Percentiles rank a stretch among this genome's conserved stretches.
These are phyloP conservation scores for Leptosphaerulina australis DNA, from an alignment of 2,329 filamentous ascomycete species.

Conservation along the genomic window DNA sequence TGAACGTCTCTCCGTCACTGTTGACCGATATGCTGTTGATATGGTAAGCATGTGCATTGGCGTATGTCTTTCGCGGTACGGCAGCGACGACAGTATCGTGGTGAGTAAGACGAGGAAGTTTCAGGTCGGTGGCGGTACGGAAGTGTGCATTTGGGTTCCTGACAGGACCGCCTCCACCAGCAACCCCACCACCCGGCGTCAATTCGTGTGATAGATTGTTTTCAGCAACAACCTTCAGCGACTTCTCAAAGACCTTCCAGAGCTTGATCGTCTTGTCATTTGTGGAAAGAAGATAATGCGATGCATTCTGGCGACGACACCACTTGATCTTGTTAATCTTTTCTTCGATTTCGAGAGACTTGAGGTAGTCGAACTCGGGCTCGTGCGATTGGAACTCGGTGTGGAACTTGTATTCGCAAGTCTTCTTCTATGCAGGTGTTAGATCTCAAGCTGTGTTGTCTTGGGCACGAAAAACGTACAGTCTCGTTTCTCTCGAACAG, in stretches of 20 bases:
- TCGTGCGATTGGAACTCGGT: slow-evolving; percentile 99
- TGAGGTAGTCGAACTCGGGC: slow-evolving; percentile 98
- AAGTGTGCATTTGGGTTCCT: slow-evolving; percentile 77
- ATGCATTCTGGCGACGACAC: slow-evolving; percentile 97
- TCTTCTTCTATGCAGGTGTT: slow-evolving; percentile 79
- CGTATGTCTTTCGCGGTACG: slow-evolving; percentile 93
- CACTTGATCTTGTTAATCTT: slow-evolving; percentile 99
- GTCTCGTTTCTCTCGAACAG: slow-evolving; percentile 95
- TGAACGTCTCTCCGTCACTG: slow-evolving; percentile 98
- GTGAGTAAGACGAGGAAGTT: slow-evolving; percentile 93
- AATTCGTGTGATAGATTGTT: slow-evolving; percentile 97
- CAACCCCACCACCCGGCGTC: slow-evolving; percentile 72
- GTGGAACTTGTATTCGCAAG: slow-evolving; percentile 99
- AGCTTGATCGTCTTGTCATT: slow-evolving; percentile 99
- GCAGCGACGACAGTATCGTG: slow-evolving; percentile 98
- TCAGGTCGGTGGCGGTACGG: slow-evolving; percentile 80
- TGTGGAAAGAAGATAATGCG: slow-evolving; percentile 95
- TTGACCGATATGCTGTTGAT: slow-evolving; percentile 99
- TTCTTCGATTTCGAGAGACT: slow-evolving; percentile 98
- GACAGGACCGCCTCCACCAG: slow-evolving; percentile 78
- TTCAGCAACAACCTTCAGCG: slow-evolving; percentile 96
- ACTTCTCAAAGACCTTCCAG: slow-evolving; percentile 99
- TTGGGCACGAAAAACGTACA: slow-evolving; percentile 59
- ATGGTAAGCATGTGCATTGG: slow-evolving; percentile 98
- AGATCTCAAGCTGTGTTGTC: slow-evolving; percentile 8